A percentile compares a stretch with the other conserved stretches of the same genome.
Evolutionary conservation across 345 rosid species (phyloP).

Genomic region (Bruguiera sexangula): DNA sequence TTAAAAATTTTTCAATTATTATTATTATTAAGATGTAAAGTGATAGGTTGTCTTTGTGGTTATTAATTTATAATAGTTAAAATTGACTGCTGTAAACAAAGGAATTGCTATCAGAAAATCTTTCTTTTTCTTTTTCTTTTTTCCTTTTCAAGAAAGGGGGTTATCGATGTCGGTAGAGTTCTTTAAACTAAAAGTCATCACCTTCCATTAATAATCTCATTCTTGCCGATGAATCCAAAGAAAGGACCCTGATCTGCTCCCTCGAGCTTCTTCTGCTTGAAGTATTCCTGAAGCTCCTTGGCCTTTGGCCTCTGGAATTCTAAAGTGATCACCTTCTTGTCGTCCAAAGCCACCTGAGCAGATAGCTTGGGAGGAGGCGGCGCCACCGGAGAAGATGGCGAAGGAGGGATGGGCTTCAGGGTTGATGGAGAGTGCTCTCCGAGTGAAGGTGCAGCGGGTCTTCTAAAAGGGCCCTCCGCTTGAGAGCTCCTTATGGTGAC

Average conservation of each 20-base stretch:
- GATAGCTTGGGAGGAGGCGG: slow-evolving; percentile 27
- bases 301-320: slow-evolving; percentile 94
- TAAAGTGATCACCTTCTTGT: slow-evolving; percentile 44
- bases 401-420: slow-evolving; percentile 39
- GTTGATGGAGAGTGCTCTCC: slow-evolving; percentile 45
- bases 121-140: no score
- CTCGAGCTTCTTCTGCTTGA: slow-evolving; percentile 84
- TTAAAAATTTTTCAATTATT: no score
- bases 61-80: no score
- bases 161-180: no score
- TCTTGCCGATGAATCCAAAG: slow-evolving; percentile 81
- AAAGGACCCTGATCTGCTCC: slow-evolving; percentile 84
- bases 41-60: no score
- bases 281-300: slow-evolving; percentile 81
- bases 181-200: slow-evolving; percentile 14
- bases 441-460: slow-evolving; percentile 70
- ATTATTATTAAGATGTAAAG: no score
- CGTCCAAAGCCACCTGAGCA: slow-evolving; percentile 23
- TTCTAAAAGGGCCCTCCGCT: slow-evolving; percentile 75
- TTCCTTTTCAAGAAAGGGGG: no score
- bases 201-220: slow-evolving; percentile 95
- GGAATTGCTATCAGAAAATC: no score
- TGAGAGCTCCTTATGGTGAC: slow-evolving; percentile 67
- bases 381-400: slow-evolving; percentile 21
- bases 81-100: no score